These are phyloP conservation scores for Calamus simplicifolius DNA, from an alignment of 176 grass and related monocot genomes.

Conservation along the genomic window DNA sequence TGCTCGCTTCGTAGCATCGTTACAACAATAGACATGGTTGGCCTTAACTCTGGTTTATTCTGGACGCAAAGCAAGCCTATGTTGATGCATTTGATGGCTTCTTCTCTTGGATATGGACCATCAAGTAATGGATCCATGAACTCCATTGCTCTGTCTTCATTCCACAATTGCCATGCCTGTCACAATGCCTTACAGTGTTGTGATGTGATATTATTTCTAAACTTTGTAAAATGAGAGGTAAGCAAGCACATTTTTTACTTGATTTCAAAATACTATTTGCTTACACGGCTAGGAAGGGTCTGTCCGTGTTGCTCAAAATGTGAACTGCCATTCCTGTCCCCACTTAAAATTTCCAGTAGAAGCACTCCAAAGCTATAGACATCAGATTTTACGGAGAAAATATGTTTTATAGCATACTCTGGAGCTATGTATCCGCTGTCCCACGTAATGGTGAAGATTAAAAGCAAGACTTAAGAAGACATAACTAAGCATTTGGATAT, in stretches of 20 bases:
- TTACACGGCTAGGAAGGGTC: too few relatives aligned
- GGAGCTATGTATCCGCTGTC: constrained; percentile 17
- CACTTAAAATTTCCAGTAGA: constrained; percentile 25
- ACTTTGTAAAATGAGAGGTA: not conserved
- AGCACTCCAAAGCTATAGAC: constrained; percentile 31
- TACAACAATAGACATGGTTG: constrained; percentile 17
- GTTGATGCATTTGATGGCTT: constrained; percentile 31
- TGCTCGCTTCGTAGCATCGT: constrained; percentile 12
- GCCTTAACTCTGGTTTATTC: constrained; percentile 14
- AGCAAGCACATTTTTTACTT: not conserved
- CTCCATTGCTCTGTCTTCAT: not conserved
- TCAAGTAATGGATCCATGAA: not conserved
- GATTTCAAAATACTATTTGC: too few relatives aligned
- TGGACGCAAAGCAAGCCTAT: constrained; percentile 28
- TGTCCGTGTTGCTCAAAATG: not conserved
- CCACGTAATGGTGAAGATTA: too few relatives aligned
- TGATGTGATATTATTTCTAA: not conserved
- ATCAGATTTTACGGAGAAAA: constrained; percentile 22
- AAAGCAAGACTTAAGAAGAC: too few relatives aligned
- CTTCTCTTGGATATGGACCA: not conserved
- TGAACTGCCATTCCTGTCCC: constrained; percentile 8
- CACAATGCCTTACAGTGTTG: too few relatives aligned
- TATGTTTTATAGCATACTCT: constrained; percentile 16
- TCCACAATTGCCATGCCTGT: constrained; percentile 34
- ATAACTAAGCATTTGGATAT: too few relatives aligned